phyloP scores from a whole-genome alignment of 2,329 filamentous ascomycete genomes.

The Pseudogymnoascus sp. region DNA sequence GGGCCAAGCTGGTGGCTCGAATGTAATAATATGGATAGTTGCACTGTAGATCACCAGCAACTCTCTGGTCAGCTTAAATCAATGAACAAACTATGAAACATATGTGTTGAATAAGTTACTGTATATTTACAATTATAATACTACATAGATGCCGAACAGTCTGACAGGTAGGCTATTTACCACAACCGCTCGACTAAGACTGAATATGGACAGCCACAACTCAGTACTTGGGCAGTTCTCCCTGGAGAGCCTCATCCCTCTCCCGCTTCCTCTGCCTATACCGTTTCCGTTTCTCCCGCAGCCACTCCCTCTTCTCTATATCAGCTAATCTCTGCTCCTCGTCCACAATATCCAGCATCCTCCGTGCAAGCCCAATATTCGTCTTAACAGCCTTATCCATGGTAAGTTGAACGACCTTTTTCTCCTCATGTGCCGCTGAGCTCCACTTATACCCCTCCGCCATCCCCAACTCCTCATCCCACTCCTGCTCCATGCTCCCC shows the following conservation, averaged over 20 bases:
- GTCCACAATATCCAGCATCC: slow-evolving; percentile 39
- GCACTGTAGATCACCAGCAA: background rate
- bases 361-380: slow-evolving; percentile 24
- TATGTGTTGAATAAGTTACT: background rate
- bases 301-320: slow-evolving; percentile 23
- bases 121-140: background rate
- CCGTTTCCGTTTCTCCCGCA: background rate
- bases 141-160: background rate
- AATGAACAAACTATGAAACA: background rate
- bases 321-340: slow-evolving; percentile 36
- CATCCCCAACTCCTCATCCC: slow-evolving; percentile 30
- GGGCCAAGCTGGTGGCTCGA: too few relatives aligned
- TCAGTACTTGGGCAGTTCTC: background rate
- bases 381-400: slow-evolving; percentile 22
- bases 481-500: slow-evolving; percentile 37
- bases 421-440: slow-evolving; percentile 8
- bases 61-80: background rate
- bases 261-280: background rate
- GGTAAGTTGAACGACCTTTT: background rate
- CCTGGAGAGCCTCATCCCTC: background rate
- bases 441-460: slow-evolving; percentile 1
- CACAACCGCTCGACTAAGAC: background rate
- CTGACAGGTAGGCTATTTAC: background rate
- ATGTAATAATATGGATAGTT: background rate
- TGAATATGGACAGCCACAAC: background rate